Evolutionary conservation across 257 asterid species (phyloP).

Genomic region (Hygrophila difformis): DNA sequence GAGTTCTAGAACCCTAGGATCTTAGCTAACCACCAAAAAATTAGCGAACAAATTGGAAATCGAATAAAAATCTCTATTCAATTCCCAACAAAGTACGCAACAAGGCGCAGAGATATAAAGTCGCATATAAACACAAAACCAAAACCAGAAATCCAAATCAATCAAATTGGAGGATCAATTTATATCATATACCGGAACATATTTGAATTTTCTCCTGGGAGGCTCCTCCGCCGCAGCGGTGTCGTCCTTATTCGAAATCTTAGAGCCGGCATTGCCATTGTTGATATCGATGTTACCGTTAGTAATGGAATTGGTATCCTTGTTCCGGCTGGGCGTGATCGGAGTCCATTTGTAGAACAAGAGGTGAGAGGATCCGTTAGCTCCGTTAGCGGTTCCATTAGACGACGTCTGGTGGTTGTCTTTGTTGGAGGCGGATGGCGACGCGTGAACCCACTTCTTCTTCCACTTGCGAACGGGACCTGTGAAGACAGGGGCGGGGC

Average conservation of each 20-base stretch:
- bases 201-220: constrained; percentile 68
- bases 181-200: constrained; percentile 65
- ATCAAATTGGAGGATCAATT: background rate
- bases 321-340: constrained; percentile 36
- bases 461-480: constrained; percentile 74
- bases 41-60: too few relatives aligned
- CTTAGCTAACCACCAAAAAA: background rate
- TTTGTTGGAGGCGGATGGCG: constrained; percentile 17
- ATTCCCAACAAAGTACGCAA: background rate
- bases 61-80: background rate
- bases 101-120: background rate
- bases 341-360: constrained; percentile 83
- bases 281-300: constrained; percentile 17
- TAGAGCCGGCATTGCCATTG: constrained; percentile 33
- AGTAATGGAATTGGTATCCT: constrained; percentile 20
- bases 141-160: too few relatives aligned
- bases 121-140: background rate
- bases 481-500: constrained; percentile 80
- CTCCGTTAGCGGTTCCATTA: constrained; percentile 39
- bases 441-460: constrained; percentile 34
- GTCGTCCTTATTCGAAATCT: constrained; percentile 31
- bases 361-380: constrained; percentile 54
- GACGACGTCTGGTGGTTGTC: constrained; percentile 28
- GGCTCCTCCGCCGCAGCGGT: constrained; percentile 43
- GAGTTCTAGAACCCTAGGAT: background rate